A percentile compares a stretch with the other conserved stretches of the same genome.
These are phyloP conservation scores for Aspergillus sp. DNA, from an alignment of 2,329 filamentous ascomycete species.

Conservation along the genomic window DNA sequence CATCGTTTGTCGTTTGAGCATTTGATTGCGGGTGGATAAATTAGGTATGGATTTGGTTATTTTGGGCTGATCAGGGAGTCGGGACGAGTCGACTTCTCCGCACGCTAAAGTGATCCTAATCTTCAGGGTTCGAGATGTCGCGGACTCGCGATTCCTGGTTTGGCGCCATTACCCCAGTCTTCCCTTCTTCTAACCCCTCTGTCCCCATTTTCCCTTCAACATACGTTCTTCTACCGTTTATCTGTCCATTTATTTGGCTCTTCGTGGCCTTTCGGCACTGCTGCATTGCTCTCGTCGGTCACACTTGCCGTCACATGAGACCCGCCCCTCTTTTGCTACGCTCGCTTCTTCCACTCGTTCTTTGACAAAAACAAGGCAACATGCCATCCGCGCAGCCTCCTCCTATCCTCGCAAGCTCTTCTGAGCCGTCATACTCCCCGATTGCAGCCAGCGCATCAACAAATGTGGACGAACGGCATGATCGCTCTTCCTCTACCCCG, in stretches of 20 bases:
- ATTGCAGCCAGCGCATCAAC: slow-evolving; percentile 20
- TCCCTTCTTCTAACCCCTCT: not conserved
- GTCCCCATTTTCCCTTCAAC: not conserved
- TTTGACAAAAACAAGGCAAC: slow-evolving; percentile 9
- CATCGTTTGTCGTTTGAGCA: not conserved
- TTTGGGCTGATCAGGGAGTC: not conserved
- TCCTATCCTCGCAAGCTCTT: slow-evolving; percentile 24
- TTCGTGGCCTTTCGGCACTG: not conserved
- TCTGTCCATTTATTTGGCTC: slow-evolving; percentile 5
- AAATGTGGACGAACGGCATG: slow-evolving; percentile 30
- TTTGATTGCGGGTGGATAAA: not conserved
- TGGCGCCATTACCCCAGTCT: not conserved
- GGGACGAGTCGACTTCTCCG: slow-evolving; percentile 8
- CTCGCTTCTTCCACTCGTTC: slow-evolving; percentile 5
- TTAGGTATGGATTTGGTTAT: not conserved
- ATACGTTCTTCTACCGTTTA: not conserved
- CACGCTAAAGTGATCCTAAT: slow-evolving; percentile 9
- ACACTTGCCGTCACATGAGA: slow-evolving; percentile 16
- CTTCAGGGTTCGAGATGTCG: not conserved
- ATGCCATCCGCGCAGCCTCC: slow-evolving; percentile 29
- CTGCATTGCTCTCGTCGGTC: not conserved
- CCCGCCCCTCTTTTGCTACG: slow-evolving; percentile 8
- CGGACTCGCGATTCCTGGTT: slow-evolving; percentile 5
- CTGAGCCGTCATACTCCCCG: slow-evolving; percentile 25
- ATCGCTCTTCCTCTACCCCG: slow-evolving; percentile 35